Base-by-base conservation (phyloP, 192 early-diverging fungal species). In the Backusella tuberculispora region DNA sequence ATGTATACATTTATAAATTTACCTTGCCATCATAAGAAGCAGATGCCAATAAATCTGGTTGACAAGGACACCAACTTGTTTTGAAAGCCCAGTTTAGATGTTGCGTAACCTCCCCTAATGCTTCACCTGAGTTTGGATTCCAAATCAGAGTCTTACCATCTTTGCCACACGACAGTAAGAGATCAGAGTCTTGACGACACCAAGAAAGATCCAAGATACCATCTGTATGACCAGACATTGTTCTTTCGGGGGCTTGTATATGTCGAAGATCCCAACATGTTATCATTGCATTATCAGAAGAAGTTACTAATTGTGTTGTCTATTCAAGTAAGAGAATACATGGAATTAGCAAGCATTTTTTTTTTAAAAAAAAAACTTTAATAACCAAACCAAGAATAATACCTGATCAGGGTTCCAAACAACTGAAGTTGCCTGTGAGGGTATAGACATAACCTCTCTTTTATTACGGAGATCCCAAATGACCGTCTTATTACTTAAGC, bases 211-310 rank as follows among this genome's bases (percentile, higher is more conserved):
- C 95, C 66, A 98, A 85, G 53, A 97, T 88, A 26, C 97, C 96
- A 75, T 95, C 94, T 21, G 87, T 84, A 81, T 99, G 98, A 26
- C 97, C 98, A 5, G 85, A 64, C 63, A 99, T 81, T 12, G 86
- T 86, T 86, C 85, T 89, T 80, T 95, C 93, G 6, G 98, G 96
- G 6, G 97, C 95, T 74, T 94, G 89, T 19, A 95, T 94, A 80
- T 99, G 96, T 73, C 95, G 88, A 74, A 99, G 87, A 82, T 99
- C 96, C 98, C 98, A 99, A 65, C 97, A 86, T 65, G 92, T 84
- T 24, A 99, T 89, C 0, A 90, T 88, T 5, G 97, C 96, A 76
- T 90, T 93, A 72, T 96, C 93, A 19, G 93, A 92, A 8, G 94
- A 93, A 44, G 96, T 94, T 17, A 95, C 92, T 37, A 99, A 84